These are phyloP conservation scores for Saccharomycopsis sp. DNA, from an alignment of 805 yeast genomes.

Conservation along the genomic window DNA sequence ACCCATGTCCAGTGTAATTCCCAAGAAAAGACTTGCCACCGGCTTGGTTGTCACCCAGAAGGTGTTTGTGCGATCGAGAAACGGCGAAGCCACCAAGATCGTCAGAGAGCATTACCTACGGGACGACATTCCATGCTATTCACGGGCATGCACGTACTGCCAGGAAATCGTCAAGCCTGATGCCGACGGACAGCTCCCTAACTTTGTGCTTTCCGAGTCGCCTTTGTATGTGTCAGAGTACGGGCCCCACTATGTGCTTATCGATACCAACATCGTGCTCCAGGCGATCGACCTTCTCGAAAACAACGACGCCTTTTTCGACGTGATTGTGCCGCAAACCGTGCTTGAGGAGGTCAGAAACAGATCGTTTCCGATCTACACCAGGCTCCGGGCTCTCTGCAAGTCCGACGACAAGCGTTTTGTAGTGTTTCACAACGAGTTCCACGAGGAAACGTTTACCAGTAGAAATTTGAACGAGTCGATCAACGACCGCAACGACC, in stretches of 20 bases:
- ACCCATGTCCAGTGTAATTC: conserved; percentile 20
- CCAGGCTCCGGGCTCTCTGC: conserved; percentile 70
- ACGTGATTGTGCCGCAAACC: conserved; percentile 91
- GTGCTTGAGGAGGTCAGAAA: conserved; percentile 90
- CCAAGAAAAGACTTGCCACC: conserved; percentile 39
- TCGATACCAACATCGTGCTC: conserved; percentile 84
- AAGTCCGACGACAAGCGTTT: conserved; percentile 73
- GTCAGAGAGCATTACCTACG: conserved; percentile 93
- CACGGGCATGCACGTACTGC: conserved; percentile 63
- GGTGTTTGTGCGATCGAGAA: conserved; percentile 84
- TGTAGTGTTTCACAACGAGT: conserved; percentile 90
- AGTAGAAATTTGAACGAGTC: conserved; percentile 59
- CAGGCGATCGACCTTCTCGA: conserved; percentile 89
- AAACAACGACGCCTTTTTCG: conserved; percentile 65
- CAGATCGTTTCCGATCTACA: conserved; percentile 79
- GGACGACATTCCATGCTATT: conserved; percentile 87
- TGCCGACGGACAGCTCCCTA: conserved; percentile 60
- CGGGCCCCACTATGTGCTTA: conserved; percentile 71
- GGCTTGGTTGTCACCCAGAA: conserved; percentile 71
- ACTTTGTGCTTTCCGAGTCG: conserved; percentile 52
- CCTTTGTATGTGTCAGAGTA: conserved; percentile 47
- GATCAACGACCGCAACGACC: conserved; percentile 84
- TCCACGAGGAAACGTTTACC: conserved; percentile 62
- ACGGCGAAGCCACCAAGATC: conserved; percentile 84
- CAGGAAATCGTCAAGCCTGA: conserved; percentile 46